Conservation (phyloP, 352 stramenopile species). For the Pythium folliculosum region DNA sequence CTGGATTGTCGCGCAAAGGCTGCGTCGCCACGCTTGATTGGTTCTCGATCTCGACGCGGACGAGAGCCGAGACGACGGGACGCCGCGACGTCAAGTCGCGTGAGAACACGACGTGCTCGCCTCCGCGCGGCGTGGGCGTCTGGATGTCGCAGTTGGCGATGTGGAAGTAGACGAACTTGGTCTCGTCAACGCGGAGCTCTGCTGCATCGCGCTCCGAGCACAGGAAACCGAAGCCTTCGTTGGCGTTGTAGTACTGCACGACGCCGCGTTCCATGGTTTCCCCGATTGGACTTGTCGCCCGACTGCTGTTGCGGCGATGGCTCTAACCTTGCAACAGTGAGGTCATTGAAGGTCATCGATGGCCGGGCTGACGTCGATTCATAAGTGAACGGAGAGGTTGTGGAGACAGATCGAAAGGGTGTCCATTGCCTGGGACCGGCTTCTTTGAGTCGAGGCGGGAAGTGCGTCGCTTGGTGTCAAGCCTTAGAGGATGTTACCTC, state of each 20-base stretch:
- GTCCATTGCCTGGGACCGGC: too few relatives aligned
- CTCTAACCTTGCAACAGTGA: too few relatives aligned
- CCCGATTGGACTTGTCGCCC: not conserved
- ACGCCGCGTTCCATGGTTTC: not conserved
- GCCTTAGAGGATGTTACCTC: too few relatives aligned
- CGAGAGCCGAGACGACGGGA: not conserved
- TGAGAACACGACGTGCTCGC: not conserved
- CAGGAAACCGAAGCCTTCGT: slow-evolving; percentile 2
- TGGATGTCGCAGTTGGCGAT: slow-evolving; percentile 5
- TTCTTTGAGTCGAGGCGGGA: too few relatives aligned
- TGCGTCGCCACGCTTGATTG: not conserved
- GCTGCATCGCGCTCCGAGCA: not conserved
- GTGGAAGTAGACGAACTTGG: not conserved
- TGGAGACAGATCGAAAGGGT: too few relatives aligned
- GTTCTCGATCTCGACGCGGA: not conserved
- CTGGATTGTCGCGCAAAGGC: too few relatives aligned
- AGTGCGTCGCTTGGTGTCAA: too few relatives aligned
- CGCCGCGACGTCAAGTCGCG: not conserved
- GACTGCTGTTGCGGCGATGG: not conserved
- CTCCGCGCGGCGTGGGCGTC: not conserved
- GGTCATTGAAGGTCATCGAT: too few relatives aligned
- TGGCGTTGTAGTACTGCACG: not conserved
- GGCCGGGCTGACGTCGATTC: too few relatives aligned
- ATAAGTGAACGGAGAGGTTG: too few relatives aligned
- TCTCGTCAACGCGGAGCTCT: not conserved